phyloP scores from a whole-genome alignment of 352 stramenopile species.

The Globisporangium uncinulatum region DNA sequence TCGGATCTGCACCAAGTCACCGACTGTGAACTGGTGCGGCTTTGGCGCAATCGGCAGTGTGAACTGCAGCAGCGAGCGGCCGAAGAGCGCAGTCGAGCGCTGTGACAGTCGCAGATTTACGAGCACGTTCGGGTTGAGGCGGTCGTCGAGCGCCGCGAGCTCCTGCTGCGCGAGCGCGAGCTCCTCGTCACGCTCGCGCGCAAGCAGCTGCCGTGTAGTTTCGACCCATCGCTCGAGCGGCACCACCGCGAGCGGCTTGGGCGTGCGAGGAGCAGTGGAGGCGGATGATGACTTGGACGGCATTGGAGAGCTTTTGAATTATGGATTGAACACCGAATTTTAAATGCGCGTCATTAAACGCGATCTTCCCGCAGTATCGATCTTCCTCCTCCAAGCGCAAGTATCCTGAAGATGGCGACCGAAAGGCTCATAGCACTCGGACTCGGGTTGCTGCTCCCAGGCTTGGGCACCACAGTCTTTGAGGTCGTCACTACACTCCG shows the following conservation, averaged over 20 bases:
- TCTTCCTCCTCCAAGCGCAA: too few relatives aligned
- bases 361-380: too few relatives aligned
- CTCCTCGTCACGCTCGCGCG: constrained; percentile 62
- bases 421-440: too few relatives aligned
- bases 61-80: constrained; percentile 52
- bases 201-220: constrained; percentile 37
- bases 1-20: constrained; percentile 81
- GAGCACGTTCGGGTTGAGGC: constrained; percentile 68
- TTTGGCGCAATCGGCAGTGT: constrained; percentile 46
- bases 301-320: too few relatives aligned
- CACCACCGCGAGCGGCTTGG: constrained; percentile 13
- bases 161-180: constrained; percentile 45
- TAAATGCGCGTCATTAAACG: too few relatives aligned
- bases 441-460: too few relatives aligned
- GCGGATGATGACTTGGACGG: too few relatives aligned
- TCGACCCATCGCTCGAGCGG: constrained; percentile 55
- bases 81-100: constrained; percentile 62
- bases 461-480: too few relatives aligned
- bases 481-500: too few relatives aligned
- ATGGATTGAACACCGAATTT: too few relatives aligned
- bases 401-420: too few relatives aligned
- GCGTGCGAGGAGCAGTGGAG: too few relatives aligned
- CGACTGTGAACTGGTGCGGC: constrained; percentile 76
- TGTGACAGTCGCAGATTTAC: constrained; percentile 31
- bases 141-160: constrained; percentile 42